A percentile compares a stretch with the other conserved stretches of the same genome.
Conservation (phyloP, 257 asterid species). For the Euphrasia confusa region DNA sequence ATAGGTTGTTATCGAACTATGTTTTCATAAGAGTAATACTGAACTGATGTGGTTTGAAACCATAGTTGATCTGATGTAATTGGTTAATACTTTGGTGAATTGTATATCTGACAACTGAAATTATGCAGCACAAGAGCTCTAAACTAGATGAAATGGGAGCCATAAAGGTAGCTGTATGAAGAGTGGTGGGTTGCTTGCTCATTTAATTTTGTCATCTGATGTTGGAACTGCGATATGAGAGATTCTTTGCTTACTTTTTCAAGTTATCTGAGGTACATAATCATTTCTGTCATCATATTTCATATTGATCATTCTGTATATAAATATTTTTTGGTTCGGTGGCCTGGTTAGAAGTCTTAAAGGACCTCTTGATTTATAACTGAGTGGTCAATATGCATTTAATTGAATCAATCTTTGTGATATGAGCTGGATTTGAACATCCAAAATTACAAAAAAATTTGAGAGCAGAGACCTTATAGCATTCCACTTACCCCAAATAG, state of each 20-base stretch:
- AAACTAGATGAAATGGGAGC: constrained; percentile 88
- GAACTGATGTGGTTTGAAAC: constrained; percentile 9
- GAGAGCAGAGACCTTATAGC: too few species aligned
- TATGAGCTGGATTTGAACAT: constrained; percentile 11
- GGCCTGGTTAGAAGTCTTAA: constrained; percentile 21
- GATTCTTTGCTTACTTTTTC: constrained; percentile 44
- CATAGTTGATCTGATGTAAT: constrained; percentile 14
- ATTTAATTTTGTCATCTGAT: constrained; percentile 48
- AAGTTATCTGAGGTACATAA: constrained; percentile 61
- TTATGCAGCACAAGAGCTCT: constrained; percentile 90
- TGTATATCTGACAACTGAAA: constrained; percentile 33
- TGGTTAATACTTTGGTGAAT: constrained; percentile 17
- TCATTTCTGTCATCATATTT: constrained; percentile 16
- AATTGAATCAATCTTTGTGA: constrained; percentile 1
- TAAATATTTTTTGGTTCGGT: constrained; percentile 9
- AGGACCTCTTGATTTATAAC: not conserved
- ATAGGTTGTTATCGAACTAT: constrained; percentile 10
- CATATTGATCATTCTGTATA: constrained; percentile 17
- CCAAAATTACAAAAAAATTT: not conserved
- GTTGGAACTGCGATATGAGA: constrained; percentile 65
- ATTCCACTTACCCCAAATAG: too few species aligned
- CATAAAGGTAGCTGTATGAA: constrained; percentile 84
- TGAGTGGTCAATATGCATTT: constrained; percentile 21
- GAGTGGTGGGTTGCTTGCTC: constrained; percentile 34
- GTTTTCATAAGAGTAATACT: constrained; percentile 4